A percentile compares a stretch with the other conserved stretches of the same genome.
Evolutionary conservation across 1,284 basidiomycete genomes (phyloP).

Genomic region (Boletellus dicymbophilus): DNA sequence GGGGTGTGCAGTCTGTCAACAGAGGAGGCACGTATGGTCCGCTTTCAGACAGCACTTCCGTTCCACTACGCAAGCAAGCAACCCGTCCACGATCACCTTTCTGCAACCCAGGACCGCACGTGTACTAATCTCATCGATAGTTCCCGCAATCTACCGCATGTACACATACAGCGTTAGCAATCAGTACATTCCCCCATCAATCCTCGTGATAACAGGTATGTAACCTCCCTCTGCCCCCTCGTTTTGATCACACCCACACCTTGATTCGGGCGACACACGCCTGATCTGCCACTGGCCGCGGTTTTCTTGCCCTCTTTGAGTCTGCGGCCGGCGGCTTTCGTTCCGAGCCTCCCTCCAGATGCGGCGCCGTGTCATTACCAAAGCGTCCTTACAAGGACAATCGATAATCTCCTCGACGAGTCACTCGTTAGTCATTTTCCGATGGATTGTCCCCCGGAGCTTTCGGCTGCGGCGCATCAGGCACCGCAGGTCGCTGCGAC

Average conservation of each 20-base stretch:
- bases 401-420: too few species aligned
- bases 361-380: too few species aligned
- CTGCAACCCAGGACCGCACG: not conserved
- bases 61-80: slow-evolving; percentile 15
- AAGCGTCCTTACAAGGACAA: too few species aligned
- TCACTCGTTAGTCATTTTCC: too few species aligned
- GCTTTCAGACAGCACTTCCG: not conserved
- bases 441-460: too few species aligned
- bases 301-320: not conserved
- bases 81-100: too few species aligned
- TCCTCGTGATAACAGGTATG: slow-evolving; percentile 3
- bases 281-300: not conserved
- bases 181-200: slow-evolving; percentile 9
- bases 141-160: slow-evolving; percentile 2
- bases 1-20: slow-evolving; percentile 14
- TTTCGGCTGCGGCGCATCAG: too few species aligned
- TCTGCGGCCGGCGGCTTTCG: not conserved
- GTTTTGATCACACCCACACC: not conserved
- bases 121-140: slow-evolving; percentile 21
- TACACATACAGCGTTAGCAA: not conserved
- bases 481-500: too few species aligned
- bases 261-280: too few species aligned
- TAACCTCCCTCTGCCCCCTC: too few species aligned
- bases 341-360: not conserved
- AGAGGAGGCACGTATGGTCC: too few species aligned